Evolutionary conservation across 345 rosid species (phyloP), one percentile per base, ranked within the genome.

Genomic region (Brassica napus): DNA sequence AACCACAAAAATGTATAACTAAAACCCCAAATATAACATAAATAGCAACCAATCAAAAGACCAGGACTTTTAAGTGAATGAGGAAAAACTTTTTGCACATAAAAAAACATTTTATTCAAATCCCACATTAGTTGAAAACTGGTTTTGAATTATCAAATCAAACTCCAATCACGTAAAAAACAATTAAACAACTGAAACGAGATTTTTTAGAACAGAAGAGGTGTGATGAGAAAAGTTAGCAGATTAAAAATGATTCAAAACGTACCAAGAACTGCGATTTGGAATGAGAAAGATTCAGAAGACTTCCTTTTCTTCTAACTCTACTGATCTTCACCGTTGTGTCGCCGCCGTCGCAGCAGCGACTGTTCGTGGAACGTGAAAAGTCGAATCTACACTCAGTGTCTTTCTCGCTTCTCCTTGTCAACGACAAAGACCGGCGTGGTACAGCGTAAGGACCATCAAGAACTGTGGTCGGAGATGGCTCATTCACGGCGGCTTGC

Each of bases 381-480:
- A 24, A 15, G 63, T 84, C 81, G 2, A 74, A 70, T 30, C 44
- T 67, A 18, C 78, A 83, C 6, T 61, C 82, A 65, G 42, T 61
- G 21, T 7, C 75, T 35, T 31, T 81, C 32, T 75, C 82, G 57
- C 76, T 75, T 78, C 72, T 87, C 84, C 44, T 66, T 44, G 69
- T 49, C 24, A 69, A n/a, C 72, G 89, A 82, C 37, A 39, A 15
- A 10, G 86, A 82, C 81, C 73, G 81, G 37, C 77, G 77, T 68
- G 70, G 71, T 62, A 68, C 1, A 54, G 10, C 54, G 66, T 83
- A 68, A 9, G 95, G 91, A 21, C 90, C 89, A 14, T 90, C 91
- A 15, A 85, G 83, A 9, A 87, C 88, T 5, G 90, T 85, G 0
- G 87, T 85, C 10, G 92, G 96, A 42, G 98, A 89, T 3, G 89